Evolutionary conservation across 768 basidiomycete species (phyloP), one percentile per base, ranked within the genome.

Genomic region (Mrakia hoshinonis): DNA sequence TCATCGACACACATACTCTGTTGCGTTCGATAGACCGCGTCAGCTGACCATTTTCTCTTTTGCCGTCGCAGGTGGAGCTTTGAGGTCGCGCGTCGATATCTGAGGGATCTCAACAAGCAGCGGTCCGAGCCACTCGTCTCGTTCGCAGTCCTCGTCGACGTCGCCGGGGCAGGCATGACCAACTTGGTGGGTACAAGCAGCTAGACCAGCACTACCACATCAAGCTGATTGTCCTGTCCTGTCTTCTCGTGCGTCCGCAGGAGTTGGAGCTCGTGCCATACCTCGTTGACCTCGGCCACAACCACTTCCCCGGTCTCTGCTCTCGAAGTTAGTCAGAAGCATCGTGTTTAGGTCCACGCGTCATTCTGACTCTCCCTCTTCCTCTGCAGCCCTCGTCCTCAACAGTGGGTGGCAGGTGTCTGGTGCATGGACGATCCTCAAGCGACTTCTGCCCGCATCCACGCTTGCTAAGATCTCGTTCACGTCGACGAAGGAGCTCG

Each of bases 251-350:
- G 43, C 64, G 39, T 22, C 29, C 5, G 0, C 65, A 80, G 79
- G 78, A 80, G 71, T 76, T 79, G 10, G 79, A 80, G 48, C 74
- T 80, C 0, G 70, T 79, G 1, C 79, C 79, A 3, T 76, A 76
- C 18, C 72, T 80, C 1, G 51, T 77, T 0, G 73, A 76, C 9
- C 76, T 79, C 13, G 75, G 76, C 11, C 78, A 78, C 55, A 75
- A 77, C 36, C 74, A 78, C 64, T 80, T 77, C 60, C 79, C 79
- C 4, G 78, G 78, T 0, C 71, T 79, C 36, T 66, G 47, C 46
- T 66, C 65, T 15, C n/a, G n/a, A 6, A 52, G 65, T 66, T 13
- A 31, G 65, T 34, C n/a, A 15, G 11, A 46, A 38, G 4, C 48
- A 29, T 15, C 3, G 0, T 5, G 10, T 13, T 65, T 4, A 64